A percentile compares a stretch with the other conserved stretches of the same genome.
Evolutionary conservation across 768 basidiomycete species (phyloP).

Genomic region (Glaciozyma martinii): DNA sequence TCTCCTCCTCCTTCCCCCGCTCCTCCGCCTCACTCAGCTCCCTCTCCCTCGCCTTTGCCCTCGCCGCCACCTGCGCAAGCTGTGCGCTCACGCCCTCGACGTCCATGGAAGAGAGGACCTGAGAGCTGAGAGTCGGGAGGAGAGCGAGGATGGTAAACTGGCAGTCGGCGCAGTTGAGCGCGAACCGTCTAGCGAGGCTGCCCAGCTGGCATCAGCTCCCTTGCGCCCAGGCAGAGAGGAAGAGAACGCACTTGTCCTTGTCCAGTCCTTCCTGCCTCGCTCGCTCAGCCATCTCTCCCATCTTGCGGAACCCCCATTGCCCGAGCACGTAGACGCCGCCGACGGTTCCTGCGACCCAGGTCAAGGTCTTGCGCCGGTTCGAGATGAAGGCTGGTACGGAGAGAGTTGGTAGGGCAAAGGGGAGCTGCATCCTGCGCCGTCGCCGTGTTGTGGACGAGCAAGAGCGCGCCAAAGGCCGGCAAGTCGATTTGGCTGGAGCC

Average conservation of each 20-base stretch:
- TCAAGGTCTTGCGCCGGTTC: slow-evolving; percentile 46
- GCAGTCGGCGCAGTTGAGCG: slow-evolving; percentile 65
- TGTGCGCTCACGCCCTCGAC: slow-evolving; percentile 61
- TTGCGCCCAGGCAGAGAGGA: neutral
- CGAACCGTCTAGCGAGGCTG: slow-evolving; percentile 64
- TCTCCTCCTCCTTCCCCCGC: neutral
- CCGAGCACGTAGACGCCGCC: slow-evolving; percentile 59
- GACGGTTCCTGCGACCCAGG: slow-evolving; percentile 48
- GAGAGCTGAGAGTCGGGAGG: slow-evolving; percentile 56
- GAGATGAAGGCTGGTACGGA: slow-evolving; percentile 42
- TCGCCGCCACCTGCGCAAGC: slow-evolving; percentile 37
- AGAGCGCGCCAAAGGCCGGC: too few species aligned
- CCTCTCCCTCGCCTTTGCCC: slow-evolving; percentile 8
- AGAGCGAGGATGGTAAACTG: slow-evolving; percentile 63
- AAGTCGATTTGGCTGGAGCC: too few species aligned
- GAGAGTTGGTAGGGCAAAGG: too few species aligned
- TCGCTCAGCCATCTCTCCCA: slow-evolving; percentile 59
- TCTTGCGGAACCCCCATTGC: slow-evolving; percentile 52
- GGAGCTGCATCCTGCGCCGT: too few species aligned
- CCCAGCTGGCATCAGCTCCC: neutral
- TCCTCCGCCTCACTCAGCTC: slow-evolving; percentile 3
- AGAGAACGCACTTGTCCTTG: slow-evolving; percentile 55
- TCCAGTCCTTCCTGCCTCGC: slow-evolving; percentile 56
- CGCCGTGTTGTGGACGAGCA: too few species aligned
- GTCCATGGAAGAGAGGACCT: slow-evolving; percentile 63